Evolutionary conservation across 2,329 filamentous ascomycete species (phyloP).

Genomic region (Xylaria sp.): DNA sequence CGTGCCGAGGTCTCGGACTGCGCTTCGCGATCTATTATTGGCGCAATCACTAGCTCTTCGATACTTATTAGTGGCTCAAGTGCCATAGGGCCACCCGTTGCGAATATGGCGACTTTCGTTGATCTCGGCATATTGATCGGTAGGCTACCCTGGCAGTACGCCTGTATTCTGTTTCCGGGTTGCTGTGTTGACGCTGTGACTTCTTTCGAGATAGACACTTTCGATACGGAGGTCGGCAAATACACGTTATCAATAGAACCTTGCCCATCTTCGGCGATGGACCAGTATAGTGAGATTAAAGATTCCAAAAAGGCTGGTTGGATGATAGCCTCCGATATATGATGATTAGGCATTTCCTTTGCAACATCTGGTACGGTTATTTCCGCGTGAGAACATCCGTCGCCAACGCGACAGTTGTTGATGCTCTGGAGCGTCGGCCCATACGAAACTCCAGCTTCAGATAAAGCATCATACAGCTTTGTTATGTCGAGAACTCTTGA

Average conservation of each 20-base stretch:
- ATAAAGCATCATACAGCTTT: slow-evolving; percentile 54
- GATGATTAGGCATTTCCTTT: slow-evolving; percentile 48
- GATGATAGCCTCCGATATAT: slow-evolving; percentile 42
- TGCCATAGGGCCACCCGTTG: slow-evolving; percentile 36
- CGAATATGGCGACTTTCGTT: slow-evolving; percentile 47
- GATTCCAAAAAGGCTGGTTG: slow-evolving; percentile 50
- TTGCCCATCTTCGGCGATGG: slow-evolving; percentile 42
- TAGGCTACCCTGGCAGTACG: slow-evolving; percentile 45
- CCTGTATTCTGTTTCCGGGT: slow-evolving; percentile 42
- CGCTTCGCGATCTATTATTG: slow-evolving; percentile 46
- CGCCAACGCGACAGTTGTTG: slow-evolving; percentile 50
- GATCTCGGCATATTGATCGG: slow-evolving; percentile 41
- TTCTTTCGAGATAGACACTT: slow-evolving; percentile 44
- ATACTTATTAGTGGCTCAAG: slow-evolving; percentile 45
- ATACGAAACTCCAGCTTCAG: slow-evolving; percentile 55
- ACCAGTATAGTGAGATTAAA: slow-evolving; percentile 50
- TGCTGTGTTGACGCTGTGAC: slow-evolving; percentile 37
- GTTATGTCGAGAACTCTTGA: slow-evolving; percentile 40
- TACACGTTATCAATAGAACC: slow-evolving; percentile 46
- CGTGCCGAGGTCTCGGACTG: slow-evolving; percentile 38
- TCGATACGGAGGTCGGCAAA: slow-evolving; percentile 49
- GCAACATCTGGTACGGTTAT: slow-evolving; percentile 45
- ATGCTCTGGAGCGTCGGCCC: slow-evolving; percentile 59
- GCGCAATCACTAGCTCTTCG: slow-evolving; percentile 47
- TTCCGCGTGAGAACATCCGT: slow-evolving; percentile 43